Conservation (phyloP, 352 stramenopile genomes). For the Saprolegnia parasitica region DNA sequence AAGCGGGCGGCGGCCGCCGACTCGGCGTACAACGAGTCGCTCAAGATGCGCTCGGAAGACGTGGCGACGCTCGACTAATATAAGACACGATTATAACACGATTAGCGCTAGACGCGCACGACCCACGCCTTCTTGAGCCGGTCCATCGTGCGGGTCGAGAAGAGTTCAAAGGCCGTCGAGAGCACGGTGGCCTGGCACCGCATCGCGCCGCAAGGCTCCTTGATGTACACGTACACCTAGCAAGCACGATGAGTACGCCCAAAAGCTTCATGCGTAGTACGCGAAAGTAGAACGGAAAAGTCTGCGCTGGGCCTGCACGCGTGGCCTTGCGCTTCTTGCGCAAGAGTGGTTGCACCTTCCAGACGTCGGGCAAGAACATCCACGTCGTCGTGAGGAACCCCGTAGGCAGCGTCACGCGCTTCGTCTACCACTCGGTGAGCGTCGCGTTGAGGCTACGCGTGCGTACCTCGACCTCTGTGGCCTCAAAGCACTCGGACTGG, state of each 20-base stretch:
- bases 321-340: constrained; percentile 88
- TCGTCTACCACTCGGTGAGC: constrained; percentile 11
- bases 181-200: constrained; percentile 50
- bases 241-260: neutral
- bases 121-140: constrained; percentile 38
- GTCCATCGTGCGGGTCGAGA: constrained; percentile 79
- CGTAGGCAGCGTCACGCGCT: neutral
- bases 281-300: constrained; percentile 83
- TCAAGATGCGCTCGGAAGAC: constrained; percentile 9
- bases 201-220: constrained; percentile 29
- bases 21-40: constrained; percentile 18
- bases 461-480: constrained; percentile 73
- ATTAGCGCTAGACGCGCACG: neutral
- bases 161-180: constrained; percentile 80
- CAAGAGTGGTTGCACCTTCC: constrained; percentile 84
- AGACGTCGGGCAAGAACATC: constrained; percentile 84
- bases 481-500: constrained; percentile 74
- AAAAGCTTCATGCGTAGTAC: constrained; percentile 46
- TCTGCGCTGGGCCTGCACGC: constrained; percentile 68
- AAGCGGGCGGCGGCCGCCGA: constrained; percentile 19
- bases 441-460: constrained; percentile 28
- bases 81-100: neutral
- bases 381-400: constrained; percentile 57
- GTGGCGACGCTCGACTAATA: neutral
- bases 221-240: constrained; percentile 15